phyloP scores from a whole-genome alignment of 2,329 filamentous ascomycete species.

The Ceratocystis ficicola region DNA sequence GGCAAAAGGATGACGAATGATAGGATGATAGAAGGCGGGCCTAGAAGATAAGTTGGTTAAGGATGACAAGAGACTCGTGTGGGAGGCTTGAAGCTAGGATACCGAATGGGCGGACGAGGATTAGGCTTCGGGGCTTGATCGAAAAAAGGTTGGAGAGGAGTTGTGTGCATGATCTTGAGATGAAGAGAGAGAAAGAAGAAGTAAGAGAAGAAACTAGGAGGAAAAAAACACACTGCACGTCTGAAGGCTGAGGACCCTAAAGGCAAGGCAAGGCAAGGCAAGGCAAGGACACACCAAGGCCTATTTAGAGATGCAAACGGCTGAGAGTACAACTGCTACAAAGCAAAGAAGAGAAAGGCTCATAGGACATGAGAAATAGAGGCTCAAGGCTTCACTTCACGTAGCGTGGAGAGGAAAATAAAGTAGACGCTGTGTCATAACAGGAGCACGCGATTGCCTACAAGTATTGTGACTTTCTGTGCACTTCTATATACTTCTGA shows the following conservation, averaged over 20 bases:
- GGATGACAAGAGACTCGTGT: neutral
- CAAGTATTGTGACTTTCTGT: neutral
- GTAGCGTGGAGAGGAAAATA: too few species aligned
- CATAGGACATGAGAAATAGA: neutral
- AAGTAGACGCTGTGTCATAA: too few species aligned
- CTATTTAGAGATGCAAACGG: neutral
- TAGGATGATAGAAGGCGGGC: neutral
- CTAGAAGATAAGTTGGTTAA: constrained; percentile 3
- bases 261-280: neutral
- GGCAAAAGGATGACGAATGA: neutral
- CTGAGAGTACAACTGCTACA: neutral
- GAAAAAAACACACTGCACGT: neutral
- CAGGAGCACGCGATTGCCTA: neutral
- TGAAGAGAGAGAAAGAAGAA: neutral
- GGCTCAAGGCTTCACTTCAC: too few species aligned
- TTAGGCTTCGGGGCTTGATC: neutral
- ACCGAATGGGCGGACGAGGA: neutral
- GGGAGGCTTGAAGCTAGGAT: neutral
- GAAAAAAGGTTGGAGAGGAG: neutral
- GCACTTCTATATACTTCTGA: neutral
- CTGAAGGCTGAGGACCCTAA: neutral
- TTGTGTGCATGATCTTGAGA: neutral
- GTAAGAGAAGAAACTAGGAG: neutral
- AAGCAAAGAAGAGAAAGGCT: neutral
- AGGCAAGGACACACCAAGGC: neutral